These are phyloP conservation scores for Lineolata rhizophorae DNA, from an alignment of 495 filamentous ascomycete genomes.

Conservation along the genomic window DNA sequence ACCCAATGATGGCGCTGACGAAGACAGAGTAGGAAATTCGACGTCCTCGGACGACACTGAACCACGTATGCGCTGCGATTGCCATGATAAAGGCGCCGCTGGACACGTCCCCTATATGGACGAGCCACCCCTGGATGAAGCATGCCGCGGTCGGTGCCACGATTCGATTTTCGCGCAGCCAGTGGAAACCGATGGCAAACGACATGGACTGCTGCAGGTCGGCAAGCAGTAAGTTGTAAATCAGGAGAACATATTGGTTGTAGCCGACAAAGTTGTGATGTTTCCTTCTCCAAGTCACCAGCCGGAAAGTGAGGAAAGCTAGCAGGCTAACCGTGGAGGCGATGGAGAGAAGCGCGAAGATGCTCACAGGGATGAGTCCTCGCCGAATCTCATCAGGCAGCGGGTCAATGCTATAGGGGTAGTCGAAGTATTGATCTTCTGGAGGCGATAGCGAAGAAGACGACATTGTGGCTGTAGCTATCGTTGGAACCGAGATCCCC, in stretches of 20 bases:
- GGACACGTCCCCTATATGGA: conserved; percentile 46
- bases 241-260: conserved; percentile 54
- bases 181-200: conserved; percentile 42
- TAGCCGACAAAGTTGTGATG: too few species aligned
- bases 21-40: too few species aligned
- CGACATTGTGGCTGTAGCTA: too few species aligned
- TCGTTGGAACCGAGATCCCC: too few species aligned
- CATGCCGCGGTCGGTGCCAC: conserved; percentile 30
- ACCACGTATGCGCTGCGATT: conserved; percentile 29
- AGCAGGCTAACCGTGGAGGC: conserved; percentile 12
- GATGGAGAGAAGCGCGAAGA: conserved; percentile 13
- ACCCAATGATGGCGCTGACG: conserved; percentile 5
- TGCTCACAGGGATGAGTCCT: conserved; percentile 14
- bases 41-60: conserved; percentile 10
- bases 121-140: conserved; percentile 48
- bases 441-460: too few species aligned
- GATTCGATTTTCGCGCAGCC: conserved; percentile 33
- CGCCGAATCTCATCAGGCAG: conserved; percentile 6
- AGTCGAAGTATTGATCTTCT: too few species aligned
- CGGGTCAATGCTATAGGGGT: too few species aligned
- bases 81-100: conserved; percentile 42
- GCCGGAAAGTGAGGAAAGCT: conserved; percentile 13
- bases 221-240: conserved; percentile 52
- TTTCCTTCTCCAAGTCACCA: conserved; percentile 12
- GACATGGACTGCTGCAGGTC: conserved; percentile 50